Base-by-base conservation (phyloP, 805 yeast species). In the Saturnispora silvae region DNA sequence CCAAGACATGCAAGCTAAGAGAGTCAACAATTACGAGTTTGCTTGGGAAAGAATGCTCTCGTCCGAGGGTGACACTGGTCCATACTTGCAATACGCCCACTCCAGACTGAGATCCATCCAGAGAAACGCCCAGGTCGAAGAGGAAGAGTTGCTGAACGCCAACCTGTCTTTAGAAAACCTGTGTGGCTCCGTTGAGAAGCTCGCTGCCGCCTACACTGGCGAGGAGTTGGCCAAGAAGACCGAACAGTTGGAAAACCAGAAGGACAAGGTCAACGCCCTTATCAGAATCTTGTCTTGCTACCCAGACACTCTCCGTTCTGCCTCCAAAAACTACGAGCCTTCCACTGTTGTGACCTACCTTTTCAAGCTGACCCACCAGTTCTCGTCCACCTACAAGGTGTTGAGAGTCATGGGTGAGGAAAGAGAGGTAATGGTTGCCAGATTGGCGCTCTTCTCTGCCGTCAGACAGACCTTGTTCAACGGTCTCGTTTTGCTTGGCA, bases 51-150 rank as follows among this genome's bases (percentile, higher is more conserved):
- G 98, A 68, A 92, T 92, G 96, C 72, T 82, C 31, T 85, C 97
- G 3, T 87, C 92, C 48, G 98, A 92, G 68, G 98, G 98, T 63
- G 98, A 92, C 63, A 92, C 98, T 40, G 98, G 98, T 58, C 97
- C 98, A 42, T 92, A 92, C 65, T 72, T 92, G 59, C 98, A 92
- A 64, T 92, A 92, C 56, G 97, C 98, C 31, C 98, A 92, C 64
- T 86, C 97, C 16, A 83, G 98, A 63, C 75, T 92, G 57, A 75
- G 94, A 64, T 86, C 96, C 5, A 86, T 92, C 51, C 87, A 84
- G 64, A 81, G 97, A 67, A 84, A 83, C 51, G 75, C 94, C 16
- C 64, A 61, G 20, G 70, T 79, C 36, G 55, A 65, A 6, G 46
- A 56, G 4, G 45, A 38, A 11, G 51, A 51, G 26, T 41, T 58